These are phyloP conservation scores for Pelargonium exstipulatum DNA, from an alignment of 441 rosid genomes.

Conservation along the genomic window DNA sequence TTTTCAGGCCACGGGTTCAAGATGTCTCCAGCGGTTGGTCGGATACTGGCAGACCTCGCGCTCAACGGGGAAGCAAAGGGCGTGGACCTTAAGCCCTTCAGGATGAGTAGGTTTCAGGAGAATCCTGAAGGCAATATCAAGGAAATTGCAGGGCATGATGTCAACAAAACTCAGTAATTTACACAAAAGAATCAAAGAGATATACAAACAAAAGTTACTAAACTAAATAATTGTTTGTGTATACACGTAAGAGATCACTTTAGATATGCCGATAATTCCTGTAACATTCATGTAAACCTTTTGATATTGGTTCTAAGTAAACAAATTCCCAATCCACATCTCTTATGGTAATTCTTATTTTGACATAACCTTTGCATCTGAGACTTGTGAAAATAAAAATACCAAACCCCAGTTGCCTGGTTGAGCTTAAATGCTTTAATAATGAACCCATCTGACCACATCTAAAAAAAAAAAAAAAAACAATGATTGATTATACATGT, in stretches of 20 bases:
- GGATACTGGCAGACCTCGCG: constrained; percentile 59
- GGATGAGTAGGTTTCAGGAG: constrained; percentile 46
- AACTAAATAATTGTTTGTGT: not conserved
- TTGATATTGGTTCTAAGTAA: constrained; percentile 20
- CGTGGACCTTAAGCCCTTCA: constrained; percentile 46
- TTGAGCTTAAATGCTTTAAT: constrained; percentile 30
- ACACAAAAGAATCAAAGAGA: no score
- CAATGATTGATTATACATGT: constrained; percentile 11
- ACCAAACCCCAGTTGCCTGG: constrained; percentile 45
- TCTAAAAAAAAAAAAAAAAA: constrained; percentile 14
- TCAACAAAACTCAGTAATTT: no score
- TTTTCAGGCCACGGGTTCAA: constrained; percentile 92
- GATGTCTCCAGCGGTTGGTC: constrained; percentile 71
- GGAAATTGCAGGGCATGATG: constrained; percentile 28
- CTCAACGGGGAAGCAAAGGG: constrained; percentile 46
- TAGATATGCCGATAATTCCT: constrained; percentile 7
- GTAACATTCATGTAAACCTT: constrained; percentile 19
- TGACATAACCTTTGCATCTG: constrained; percentile 51
- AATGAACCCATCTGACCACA: constrained; percentile 35
- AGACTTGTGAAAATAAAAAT: constrained; percentile 40
- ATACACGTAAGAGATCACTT: constrained; percentile 11
- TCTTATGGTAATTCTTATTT: constrained; percentile 23
- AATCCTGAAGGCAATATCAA: constrained; percentile 59
- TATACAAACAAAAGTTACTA: no score
- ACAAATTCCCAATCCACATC: constrained; percentile 20